Conservation (phyloP, 768 basidiomycete species). For the Dioszegia hungarica region DNA sequence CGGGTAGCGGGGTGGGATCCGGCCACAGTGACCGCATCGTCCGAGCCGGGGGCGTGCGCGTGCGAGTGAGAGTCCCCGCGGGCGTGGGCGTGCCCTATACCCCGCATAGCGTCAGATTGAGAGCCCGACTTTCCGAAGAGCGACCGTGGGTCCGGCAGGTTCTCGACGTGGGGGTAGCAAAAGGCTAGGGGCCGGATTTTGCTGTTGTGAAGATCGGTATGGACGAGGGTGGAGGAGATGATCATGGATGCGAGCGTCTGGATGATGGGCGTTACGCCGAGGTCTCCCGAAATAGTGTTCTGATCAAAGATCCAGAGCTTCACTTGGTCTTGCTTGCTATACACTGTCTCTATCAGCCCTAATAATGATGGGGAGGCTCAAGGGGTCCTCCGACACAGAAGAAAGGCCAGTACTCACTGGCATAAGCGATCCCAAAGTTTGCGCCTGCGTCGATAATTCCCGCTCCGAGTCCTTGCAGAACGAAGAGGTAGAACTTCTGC, state of each 20-base stretch:
- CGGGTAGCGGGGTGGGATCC: neutral
- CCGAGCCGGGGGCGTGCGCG: too few species aligned
- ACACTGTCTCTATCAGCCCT: constrained; percentile 14
- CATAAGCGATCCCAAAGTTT: constrained; percentile 47
- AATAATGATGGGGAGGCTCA: too few species aligned
- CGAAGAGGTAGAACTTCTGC: constrained; percentile 43
- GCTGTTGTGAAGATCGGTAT: constrained; percentile 46
- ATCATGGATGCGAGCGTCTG: constrained; percentile 44
- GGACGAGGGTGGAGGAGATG: constrained; percentile 49
- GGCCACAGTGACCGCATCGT: too few species aligned
- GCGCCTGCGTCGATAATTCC: constrained; percentile 46
- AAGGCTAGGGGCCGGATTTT: constrained; percentile 43
- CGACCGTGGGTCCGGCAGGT: constrained; percentile 40
- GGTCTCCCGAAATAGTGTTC: constrained; percentile 46
- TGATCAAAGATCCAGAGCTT: constrained; percentile 46
- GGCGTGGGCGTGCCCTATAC: neutral
- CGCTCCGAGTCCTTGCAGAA: constrained; percentile 41
- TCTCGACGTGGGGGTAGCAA: constrained; percentile 47
- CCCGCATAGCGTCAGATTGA: neutral
- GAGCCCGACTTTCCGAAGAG: constrained; percentile 10
- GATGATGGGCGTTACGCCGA: constrained; percentile 46
- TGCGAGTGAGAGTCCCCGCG: neutral
- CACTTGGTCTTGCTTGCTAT: constrained; percentile 14
- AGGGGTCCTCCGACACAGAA: too few species aligned
- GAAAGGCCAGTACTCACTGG: neutral